A percentile compares a stretch with the other conserved stretches of the same genome.
phyloP scores from a whole-genome alignment of 257 asterid genomes.

The Coffea canephora region DNA sequence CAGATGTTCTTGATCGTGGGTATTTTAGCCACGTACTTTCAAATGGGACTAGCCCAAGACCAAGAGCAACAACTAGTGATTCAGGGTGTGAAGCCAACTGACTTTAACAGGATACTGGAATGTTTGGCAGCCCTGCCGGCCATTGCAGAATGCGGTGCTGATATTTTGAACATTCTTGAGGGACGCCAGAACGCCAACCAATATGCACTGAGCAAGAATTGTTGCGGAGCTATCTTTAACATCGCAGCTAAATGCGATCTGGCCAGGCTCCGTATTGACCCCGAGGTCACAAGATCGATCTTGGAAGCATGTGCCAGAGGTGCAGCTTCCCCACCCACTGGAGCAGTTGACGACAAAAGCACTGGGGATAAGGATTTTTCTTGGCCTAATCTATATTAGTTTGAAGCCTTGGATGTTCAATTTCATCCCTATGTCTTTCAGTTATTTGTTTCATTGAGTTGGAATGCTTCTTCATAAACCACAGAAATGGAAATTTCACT shows the following conservation, averaged over 20 bases:
- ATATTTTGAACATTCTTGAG: neutral
- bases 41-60: neutral
- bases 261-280: neutral
- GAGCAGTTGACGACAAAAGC: neutral
- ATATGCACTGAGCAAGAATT: neutral
- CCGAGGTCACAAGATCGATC: neutral
- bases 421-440: too few relatives aligned
- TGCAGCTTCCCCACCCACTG: neutral
- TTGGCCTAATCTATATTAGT: neutral
- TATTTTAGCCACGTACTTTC: neutral
- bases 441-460: too few relatives aligned
- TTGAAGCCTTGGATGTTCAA: neutral
- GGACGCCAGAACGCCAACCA: neutral
- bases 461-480: neutral
- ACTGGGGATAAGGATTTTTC: neutral
- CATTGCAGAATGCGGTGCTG: neutral
- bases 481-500: neutral
- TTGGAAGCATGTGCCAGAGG: neutral
- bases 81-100: neutral
- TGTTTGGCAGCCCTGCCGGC: neutral
- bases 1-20: neutral
- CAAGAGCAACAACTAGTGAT: neutral
- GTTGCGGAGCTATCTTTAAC: neutral
- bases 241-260: neutral
- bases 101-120: neutral